Evolutionary conservation across 352 stramenopile genomes (phyloP), one percentile per base, ranked within the genome.

Genomic region (Pythium aristosporum): DNA sequence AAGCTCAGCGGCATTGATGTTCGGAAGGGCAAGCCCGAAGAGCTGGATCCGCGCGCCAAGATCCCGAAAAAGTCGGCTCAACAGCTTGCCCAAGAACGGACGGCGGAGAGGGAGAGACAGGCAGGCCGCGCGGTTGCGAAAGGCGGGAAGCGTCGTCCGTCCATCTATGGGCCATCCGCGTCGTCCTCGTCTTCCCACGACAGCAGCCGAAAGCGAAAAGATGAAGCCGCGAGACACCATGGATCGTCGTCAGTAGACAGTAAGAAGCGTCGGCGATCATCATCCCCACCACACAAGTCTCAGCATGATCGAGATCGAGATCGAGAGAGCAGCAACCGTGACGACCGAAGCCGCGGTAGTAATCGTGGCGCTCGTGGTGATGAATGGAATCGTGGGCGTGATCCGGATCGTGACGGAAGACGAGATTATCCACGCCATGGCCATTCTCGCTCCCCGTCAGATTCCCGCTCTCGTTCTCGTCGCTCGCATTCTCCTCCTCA

Each of bases 21-120:
- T 13, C 36, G 28, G 21, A 65, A 57, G 20, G 56, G 57, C 16
- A 34, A 62, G 8, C 42, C 63, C 18, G 8, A 18, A 12, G 63
- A 70, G 36, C 13, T 62, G 12, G 43, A 65, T 23, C 44, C 48
- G 25, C 51, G 51, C 2, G 63, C 56, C 18, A 30, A 20, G 30
- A 70, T 70, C 36, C 63, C 63, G 1, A 70, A 70, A 43, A 68
- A 68, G 47, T 62, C 61, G 5, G 25, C 50, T 36, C 13, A n/a
- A 2, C 32, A 47, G 43, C 20, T 51, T 0, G 32, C 44, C 1
- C 16, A 57, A 12, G 61, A 67, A 48, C 37, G 49, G 11, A 44
- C 25, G 12, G 21, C 49, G 5, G 32, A 46, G 30, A 32, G 15
- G 2, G 21, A 21, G 9, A 21, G 48, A 9, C 30, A 34, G 5